These are phyloP conservation scores for Hirschioporus abietinus DNA, from an alignment of 768 basidiomycete species.

Conservation along the genomic window DNA sequence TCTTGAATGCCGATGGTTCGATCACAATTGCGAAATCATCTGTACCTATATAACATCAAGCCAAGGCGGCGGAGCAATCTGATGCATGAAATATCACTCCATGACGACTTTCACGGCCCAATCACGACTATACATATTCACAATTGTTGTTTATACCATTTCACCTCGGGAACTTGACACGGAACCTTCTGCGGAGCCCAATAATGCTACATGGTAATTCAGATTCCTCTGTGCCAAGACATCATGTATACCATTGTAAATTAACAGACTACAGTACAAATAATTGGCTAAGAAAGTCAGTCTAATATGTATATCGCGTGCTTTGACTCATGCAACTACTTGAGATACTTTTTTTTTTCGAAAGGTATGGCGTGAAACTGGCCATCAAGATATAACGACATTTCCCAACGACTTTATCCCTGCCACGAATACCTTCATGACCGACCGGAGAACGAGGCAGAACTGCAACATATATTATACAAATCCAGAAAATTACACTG, in stretches of 20 bases:
- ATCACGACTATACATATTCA: neutral
- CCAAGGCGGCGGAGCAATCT: neutral
- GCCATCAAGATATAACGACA: too few relatives aligned
- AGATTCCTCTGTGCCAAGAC: neutral
- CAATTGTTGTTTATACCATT: neutral
- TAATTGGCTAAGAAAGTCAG: too few relatives aligned
- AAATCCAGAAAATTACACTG: neutral
- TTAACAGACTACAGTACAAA: neutral
- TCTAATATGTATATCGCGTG: too few relatives aligned
- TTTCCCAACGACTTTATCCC: too few relatives aligned
- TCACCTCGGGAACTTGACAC: neutral
- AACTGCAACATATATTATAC: neutral
- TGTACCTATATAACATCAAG: neutral
- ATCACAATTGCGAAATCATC: neutral
- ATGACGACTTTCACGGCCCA: neutral
- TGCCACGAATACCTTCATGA: too few relatives aligned
- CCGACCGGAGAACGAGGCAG: neutral
- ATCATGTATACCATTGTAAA: constrained; percentile 1
- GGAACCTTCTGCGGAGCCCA: neutral
- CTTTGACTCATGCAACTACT: too few relatives aligned
- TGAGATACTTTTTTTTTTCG: too few relatives aligned
- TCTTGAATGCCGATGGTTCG: neutral
- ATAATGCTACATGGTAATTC: neutral
- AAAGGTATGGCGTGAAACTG: too few relatives aligned
- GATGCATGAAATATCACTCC: neutral